These are phyloP conservation scores for Colletotrichum neosansevieriae DNA, from an alignment of 2,329 filamentous ascomycete genomes.

Conservation along the genomic window DNA sequence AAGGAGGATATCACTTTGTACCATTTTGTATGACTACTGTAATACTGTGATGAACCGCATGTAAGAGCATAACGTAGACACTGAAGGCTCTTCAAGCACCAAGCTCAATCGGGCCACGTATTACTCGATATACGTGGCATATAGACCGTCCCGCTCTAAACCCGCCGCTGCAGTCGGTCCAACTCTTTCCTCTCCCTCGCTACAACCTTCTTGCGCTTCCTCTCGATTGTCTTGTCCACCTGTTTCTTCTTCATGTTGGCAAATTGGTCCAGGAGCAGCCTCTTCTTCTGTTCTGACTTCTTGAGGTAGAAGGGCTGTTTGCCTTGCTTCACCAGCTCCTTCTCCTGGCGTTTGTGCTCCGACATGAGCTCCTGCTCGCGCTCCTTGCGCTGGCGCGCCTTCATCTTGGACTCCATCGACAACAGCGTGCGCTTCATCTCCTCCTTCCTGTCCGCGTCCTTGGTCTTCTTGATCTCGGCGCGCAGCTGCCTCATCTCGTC, in stretches of 20 bases:
- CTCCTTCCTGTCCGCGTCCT: conserved; percentile 74
- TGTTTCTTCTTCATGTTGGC: conserved; percentile 87
- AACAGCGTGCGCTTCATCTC: conserved; percentile 78
- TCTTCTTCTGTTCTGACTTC: conserved; percentile 90
- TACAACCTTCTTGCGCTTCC: conserved; percentile 89
- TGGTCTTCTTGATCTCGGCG: conserved; percentile 72
- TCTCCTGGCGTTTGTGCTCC: conserved; percentile 85
- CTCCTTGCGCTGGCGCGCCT: conserved; percentile 77
- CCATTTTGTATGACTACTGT: conserved; percentile 36
- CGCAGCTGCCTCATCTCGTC: conserved; percentile 84
- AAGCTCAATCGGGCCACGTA: not conserved
- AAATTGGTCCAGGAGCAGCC: conserved; percentile 82
- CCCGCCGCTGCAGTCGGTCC: conserved; percentile 53
- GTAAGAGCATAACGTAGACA: conserved; percentile 8
- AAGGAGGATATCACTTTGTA: conserved; percentile 17
- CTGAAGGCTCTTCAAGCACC: not conserved
- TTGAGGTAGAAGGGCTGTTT: conserved; percentile 96
- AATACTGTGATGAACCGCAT: conserved; percentile 13
- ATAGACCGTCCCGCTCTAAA: not conserved
- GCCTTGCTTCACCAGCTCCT: conserved; percentile 85
- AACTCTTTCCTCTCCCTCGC: conserved; percentile 86
- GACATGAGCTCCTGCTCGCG: conserved; percentile 76
- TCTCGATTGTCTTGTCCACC: conserved; percentile 85
- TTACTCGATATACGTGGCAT: conserved; percentile 11
- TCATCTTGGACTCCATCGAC: conserved; percentile 83